Percentiles rank a stretch among this genome's conserved stretches.
phyloP scores from a whole-genome alignment of 1,284 basidiomycete genomes.

The Ustilago esculenta region DNA sequence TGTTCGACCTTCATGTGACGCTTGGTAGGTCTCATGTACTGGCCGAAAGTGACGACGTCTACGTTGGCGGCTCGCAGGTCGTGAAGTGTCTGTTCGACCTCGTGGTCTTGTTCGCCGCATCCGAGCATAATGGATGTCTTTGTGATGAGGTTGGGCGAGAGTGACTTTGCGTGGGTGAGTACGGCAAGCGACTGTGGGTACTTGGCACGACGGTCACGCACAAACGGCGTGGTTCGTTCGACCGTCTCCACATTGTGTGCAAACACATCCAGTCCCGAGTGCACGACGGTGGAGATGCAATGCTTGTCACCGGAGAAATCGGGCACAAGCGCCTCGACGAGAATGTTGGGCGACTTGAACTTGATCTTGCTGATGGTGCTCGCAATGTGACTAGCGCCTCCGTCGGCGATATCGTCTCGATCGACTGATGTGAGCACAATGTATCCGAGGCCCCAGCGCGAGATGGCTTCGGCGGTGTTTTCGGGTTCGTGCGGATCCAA shows the following conservation, averaged over 20 bases:
- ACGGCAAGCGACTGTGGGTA: constrained; percentile 90
- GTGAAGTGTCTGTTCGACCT: constrained; percentile 83
- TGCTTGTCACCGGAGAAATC: constrained; percentile 86
- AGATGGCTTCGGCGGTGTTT: constrained; percentile 97
- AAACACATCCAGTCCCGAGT: constrained; percentile 94
- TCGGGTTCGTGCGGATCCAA: constrained; percentile 97
- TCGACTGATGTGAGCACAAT: constrained; percentile 98
- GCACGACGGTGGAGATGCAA: constrained; percentile 83
- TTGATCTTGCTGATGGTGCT: constrained; percentile 95
- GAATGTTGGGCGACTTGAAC: constrained; percentile 88
- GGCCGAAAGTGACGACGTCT: constrained; percentile 98
- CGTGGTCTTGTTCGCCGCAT: constrained; percentile 87
- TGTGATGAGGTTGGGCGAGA: constrained; percentile 83
- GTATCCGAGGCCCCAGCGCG: constrained; percentile 97
- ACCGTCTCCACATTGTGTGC: constrained; percentile 98
- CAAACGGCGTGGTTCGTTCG: constrained; percentile 90
- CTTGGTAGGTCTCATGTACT: constrained; percentile 99
- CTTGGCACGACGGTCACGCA: constrained; percentile 91
- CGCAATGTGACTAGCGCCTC: constrained; percentile 92
- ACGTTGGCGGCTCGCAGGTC: constrained; percentile 88
- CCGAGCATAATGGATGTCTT: constrained; percentile 99
- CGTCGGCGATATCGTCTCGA: constrained; percentile 92
- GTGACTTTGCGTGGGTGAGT: constrained; percentile 73
- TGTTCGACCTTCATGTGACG: constrained; percentile 98
- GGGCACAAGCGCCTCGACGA: constrained; percentile 95